phyloP scores from a whole-genome alignment of 225 moss, liverwort and hornwort genomes.

The Pleurozium schreberi region DNA sequence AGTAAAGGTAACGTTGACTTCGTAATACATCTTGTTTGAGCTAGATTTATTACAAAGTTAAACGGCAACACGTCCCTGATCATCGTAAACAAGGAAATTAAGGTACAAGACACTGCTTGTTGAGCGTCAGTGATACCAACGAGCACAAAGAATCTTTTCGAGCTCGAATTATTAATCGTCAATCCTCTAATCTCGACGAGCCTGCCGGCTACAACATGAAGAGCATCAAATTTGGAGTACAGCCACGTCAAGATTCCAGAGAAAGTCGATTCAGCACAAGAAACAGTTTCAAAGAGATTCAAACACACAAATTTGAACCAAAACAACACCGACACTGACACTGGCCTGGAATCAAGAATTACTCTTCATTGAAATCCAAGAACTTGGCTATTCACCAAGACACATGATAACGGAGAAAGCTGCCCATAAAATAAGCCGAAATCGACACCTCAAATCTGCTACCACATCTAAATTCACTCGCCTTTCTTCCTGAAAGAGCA shows the following conservation, averaged over 20 bases:
- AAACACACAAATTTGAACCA: background rate
- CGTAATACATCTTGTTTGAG: background rate
- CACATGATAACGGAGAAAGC: background rate
- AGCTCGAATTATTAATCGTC: too few relatives aligned
- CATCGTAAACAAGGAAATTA: background rate
- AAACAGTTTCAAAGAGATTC: background rate
- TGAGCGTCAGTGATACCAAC: background rate
- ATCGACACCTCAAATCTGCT: background rate
- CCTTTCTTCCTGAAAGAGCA: conserved; percentile 83
- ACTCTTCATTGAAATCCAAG: conserved; percentile 13
- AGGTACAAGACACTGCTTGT: background rate
- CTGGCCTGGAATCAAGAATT: conserved; percentile 1
- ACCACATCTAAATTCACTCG: conserved; percentile 22
- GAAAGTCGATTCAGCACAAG: background rate
- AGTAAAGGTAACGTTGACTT: background rate
- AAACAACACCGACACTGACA: background rate
- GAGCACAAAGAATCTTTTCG: background rate
- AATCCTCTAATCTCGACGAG: background rate
- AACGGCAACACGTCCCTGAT: background rate
- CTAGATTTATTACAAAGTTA: background rate
- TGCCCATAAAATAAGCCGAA: background rate
- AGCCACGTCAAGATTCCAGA: background rate
- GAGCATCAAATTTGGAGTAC: too few relatives aligned
- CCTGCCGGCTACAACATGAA: background rate
- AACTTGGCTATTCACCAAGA: conserved; percentile 5